phyloP scores from a whole-genome alignment of 441 rosid species.

The Isatis lusitanica region DNA sequence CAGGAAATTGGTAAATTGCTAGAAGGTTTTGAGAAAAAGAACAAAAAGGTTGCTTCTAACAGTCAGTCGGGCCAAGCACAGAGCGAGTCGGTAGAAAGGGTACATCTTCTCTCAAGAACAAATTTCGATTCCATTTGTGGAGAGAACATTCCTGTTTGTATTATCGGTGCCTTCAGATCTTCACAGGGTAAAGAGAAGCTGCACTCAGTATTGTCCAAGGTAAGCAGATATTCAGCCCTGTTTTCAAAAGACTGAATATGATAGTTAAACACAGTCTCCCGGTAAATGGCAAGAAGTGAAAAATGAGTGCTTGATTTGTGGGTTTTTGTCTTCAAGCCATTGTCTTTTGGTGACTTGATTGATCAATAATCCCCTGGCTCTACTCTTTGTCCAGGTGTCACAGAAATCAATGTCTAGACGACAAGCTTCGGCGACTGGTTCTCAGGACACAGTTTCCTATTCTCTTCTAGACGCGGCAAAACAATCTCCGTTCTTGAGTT shows the following conservation, averaged over 20 bases:
- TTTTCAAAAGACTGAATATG: background rate
- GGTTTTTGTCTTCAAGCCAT: background rate
- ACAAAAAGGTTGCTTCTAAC: slow-evolving; percentile 59
- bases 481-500: slow-evolving; percentile 60
- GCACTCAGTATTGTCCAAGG: slow-evolving; percentile 56
- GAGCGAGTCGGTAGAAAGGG: slow-evolving; percentile 39
- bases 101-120: slow-evolving; percentile 48
- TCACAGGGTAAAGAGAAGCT: slow-evolving; percentile 57
- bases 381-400: slow-evolving; percentile 58
- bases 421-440: slow-evolving; percentile 41
- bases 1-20: slow-evolving; percentile 63
- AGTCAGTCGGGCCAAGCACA: slow-evolving; percentile 40
- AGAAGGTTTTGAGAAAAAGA: slow-evolving; percentile 69
- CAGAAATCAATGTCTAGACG: slow-evolving; percentile 71
- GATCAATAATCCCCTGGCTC: slow-evolving; percentile 11
- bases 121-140: slow-evolving; percentile 71
- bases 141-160: slow-evolving; percentile 69
- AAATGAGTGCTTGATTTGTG: background rate
- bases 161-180: slow-evolving; percentile 78
- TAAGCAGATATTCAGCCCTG: slow-evolving; percentile 31
- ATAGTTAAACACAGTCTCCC: background rate
- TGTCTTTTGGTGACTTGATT: background rate
- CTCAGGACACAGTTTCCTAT: slow-evolving; percentile 58
- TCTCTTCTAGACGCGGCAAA: slow-evolving; percentile 62
- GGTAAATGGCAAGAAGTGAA: background rate